Conservation (phyloP, 2,329 filamentous ascomycete genomes). For the Pyrenophora teres region DNA sequence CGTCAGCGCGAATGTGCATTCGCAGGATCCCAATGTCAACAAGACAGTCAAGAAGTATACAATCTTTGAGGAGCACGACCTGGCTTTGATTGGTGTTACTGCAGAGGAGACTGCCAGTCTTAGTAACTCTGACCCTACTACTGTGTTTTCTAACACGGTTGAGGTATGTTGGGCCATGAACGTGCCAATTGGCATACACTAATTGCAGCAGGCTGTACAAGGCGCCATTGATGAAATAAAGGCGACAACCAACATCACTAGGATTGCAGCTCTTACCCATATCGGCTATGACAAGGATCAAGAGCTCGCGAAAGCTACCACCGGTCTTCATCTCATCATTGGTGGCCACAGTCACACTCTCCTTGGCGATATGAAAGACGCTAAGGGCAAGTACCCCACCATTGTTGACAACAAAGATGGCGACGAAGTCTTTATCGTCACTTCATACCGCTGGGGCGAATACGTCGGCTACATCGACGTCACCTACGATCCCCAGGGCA, state of each 20-base stretch:
- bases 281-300: constrained; percentile 69
- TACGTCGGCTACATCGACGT: constrained; percentile 71
- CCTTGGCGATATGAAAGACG: constrained; percentile 63
- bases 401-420: constrained; percentile 64
- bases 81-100: constrained; percentile 69
- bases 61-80: constrained; percentile 63
- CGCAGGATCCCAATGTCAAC: constrained; percentile 64
- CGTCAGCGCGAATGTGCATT: constrained; percentile 66
- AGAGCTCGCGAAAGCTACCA: constrained; percentile 63
- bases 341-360: constrained; percentile 64
- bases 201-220: constrained; percentile 56
- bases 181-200: neutral
- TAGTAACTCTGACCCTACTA: constrained; percentile 62
- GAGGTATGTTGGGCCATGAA: constrained; percentile 20
- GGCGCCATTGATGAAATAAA: constrained; percentile 66
- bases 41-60: constrained; percentile 68
- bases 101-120: constrained; percentile 64
- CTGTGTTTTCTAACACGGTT: constrained; percentile 63
- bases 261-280: constrained; percentile 69
- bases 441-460: constrained; percentile 70
- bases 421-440: constrained; percentile 71
- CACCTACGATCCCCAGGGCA: constrained; percentile 64
- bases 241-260: constrained; percentile 64
- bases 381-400: constrained; percentile 66
- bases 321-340: constrained; percentile 70